These are phyloP conservation scores for Amanita rimosa DNA, from an alignment of 768 basidiomycete species.

Conservation along the genomic window DNA sequence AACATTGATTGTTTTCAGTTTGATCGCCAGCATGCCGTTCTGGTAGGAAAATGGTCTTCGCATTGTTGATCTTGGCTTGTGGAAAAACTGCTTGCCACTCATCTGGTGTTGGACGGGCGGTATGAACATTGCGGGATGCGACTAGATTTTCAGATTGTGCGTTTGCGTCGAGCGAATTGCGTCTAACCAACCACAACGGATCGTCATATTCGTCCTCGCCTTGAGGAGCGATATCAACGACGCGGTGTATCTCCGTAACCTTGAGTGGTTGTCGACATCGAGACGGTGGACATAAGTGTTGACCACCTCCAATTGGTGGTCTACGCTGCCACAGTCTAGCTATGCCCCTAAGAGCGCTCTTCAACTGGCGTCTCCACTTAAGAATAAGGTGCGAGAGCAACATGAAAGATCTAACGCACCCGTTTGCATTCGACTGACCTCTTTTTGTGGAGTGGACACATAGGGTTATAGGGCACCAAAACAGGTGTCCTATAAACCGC, in stretches of 20 bases:
- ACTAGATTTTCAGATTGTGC: background rate
- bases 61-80: background rate
- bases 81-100: background rate
- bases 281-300: background rate
- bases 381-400: background rate
- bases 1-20: background rate
- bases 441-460: background rate
- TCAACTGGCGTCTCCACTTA: background rate
- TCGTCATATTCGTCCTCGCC: background rate
- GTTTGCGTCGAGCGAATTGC: background rate
- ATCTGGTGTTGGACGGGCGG: background rate
- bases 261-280: background rate
- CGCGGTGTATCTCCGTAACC: background rate
- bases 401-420: background rate
- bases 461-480: background rate
- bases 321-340: background rate
- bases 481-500: background rate
- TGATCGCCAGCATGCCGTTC: background rate
- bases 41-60: background rate
- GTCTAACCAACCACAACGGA: constrained; percentile 1
- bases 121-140: background rate
- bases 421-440: background rate
- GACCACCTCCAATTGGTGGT: background rate
- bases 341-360: background rate
- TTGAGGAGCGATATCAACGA: constrained; percentile 1